Percentiles rank a stretch among this genome's conserved stretches.
These are phyloP conservation scores for Hydrangea macrophylla DNA, from an alignment of 148 eudicot genomes.

Conservation along the genomic window DNA sequence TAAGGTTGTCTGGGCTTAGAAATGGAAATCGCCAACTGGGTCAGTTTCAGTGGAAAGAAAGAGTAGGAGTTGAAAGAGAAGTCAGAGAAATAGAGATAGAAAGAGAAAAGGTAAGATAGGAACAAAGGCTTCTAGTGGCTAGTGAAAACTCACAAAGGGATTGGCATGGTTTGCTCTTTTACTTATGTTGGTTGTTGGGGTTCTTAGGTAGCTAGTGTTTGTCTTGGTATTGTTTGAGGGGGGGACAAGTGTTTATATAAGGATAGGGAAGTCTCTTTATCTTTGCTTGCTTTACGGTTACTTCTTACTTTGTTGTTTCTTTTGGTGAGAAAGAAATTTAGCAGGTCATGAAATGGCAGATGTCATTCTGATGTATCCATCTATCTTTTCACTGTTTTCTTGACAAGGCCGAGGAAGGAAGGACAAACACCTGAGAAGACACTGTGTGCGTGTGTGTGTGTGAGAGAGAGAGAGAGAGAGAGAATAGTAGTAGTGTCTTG, in stretches of 20 bases:
- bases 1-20: conserved; percentile 18
- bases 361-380: conserved; percentile 40
- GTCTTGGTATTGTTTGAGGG: conserved; percentile 10
- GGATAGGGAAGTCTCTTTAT: conserved; percentile 10
- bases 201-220: conserved; percentile 1
- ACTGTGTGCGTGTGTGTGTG: not conserved
- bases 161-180: not conserved
- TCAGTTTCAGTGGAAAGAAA: conserved; percentile 17
- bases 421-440: conserved; percentile 14
- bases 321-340: not conserved
- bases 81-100: not conserved
- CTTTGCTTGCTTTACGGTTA: not conserved
- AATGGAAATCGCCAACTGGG: not conserved
- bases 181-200: conserved; percentile 2
- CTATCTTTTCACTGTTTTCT: conserved; percentile 67
- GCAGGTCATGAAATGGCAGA: conserved; percentile 9
- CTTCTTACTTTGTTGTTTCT: not conserved
- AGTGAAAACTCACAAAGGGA: too few relatives aligned
- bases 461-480: not conserved
- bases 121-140: not conserved
- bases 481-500: not conserved
- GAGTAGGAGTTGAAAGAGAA: not conserved
- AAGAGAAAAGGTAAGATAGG: not conserved
- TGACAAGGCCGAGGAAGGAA: conserved; percentile 51
- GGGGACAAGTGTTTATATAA: conserved; percentile 34